Evolutionary conservation across 345 rosid genomes (phyloP).

Genomic region (Populus nigra): DNA sequence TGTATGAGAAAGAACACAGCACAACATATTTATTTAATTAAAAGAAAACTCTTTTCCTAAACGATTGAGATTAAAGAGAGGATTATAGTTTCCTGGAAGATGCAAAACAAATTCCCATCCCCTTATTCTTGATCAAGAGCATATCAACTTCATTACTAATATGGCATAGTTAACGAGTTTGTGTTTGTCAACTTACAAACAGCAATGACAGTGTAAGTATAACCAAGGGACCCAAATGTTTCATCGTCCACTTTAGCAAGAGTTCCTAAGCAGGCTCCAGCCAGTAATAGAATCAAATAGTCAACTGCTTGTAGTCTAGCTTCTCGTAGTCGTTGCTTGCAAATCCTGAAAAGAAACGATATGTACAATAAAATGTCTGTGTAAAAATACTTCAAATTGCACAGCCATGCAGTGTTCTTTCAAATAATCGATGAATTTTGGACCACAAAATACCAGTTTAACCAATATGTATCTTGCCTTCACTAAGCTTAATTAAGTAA

Average conservation of each 20-base stretch:
- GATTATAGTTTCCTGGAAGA: background rate
- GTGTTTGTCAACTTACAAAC: slow-evolving; percentile 60
- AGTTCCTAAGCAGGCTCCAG: slow-evolving; percentile 87
- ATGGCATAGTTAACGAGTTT: background rate
- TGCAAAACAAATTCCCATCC: background rate
- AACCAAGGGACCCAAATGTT: slow-evolving; percentile 68
- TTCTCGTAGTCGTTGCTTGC: slow-evolving; percentile 83
- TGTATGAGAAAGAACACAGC: background rate
- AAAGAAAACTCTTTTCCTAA: background rate
- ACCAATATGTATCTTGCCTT: background rate
- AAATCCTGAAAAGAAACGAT: slow-evolving; percentile 42
- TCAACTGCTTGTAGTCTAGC: slow-evolving; percentile 68
- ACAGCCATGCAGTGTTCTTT: background rate
- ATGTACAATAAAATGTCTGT: background rate
- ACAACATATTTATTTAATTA: background rate
- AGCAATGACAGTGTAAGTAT: slow-evolving; percentile 78
- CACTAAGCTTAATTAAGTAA: no score
- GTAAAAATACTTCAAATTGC: slow-evolving; percentile 4
- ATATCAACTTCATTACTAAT: background rate
- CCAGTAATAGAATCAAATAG: slow-evolving; percentile 64
- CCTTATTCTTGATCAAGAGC: background rate
- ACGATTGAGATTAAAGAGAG: background rate
- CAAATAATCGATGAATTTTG: background rate
- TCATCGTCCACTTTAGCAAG: slow-evolving; percentile 79
- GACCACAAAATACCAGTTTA: background rate